Percentiles rank a stretch among this genome's conserved stretches.
These are phyloP conservation scores for Coelastrella sp. DNA, from an alignment of 139 green algal species.

Conservation along the genomic window DNA sequence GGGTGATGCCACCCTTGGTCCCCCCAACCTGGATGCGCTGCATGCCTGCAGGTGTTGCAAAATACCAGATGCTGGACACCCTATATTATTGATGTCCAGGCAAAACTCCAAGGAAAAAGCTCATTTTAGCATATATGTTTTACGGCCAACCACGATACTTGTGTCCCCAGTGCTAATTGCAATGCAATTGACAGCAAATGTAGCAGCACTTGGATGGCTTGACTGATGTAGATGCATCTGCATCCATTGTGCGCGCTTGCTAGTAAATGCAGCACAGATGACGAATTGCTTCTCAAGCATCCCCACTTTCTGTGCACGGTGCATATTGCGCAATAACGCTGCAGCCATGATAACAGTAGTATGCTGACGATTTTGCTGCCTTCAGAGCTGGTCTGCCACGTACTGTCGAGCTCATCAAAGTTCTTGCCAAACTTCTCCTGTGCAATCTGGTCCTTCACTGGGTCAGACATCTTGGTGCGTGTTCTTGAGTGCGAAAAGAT, in stretches of 20 bases:
- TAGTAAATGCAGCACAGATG: too few species aligned
- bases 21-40: slow-evolving; percentile 25
- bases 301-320: neutral
- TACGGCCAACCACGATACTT: neutral
- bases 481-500: neutral
- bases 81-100: neutral
- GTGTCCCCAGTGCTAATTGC: neutral
- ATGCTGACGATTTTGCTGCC: neutral
- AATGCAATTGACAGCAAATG: neutral
- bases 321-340: neutral
- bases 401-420: slow-evolving; percentile 41
- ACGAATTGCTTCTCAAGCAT: neutral
- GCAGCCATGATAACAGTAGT: neutral
- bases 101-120: neutral
- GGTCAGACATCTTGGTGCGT: neutral
- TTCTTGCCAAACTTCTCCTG: slow-evolving; percentile 47
- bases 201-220: neutral
- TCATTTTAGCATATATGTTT: neutral
- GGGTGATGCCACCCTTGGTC: slow-evolving; percentile 11
- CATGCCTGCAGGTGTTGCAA: neutral
- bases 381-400: neutral
- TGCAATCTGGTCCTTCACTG: slow-evolving; percentile 12
- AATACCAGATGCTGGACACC: neutral
- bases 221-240: too few species aligned
- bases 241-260: too few species aligned